These are phyloP conservation scores for Boletus semigastroideus DNA, from an alignment of 1,284 basidiomycete species.

Conservation along the genomic window DNA sequence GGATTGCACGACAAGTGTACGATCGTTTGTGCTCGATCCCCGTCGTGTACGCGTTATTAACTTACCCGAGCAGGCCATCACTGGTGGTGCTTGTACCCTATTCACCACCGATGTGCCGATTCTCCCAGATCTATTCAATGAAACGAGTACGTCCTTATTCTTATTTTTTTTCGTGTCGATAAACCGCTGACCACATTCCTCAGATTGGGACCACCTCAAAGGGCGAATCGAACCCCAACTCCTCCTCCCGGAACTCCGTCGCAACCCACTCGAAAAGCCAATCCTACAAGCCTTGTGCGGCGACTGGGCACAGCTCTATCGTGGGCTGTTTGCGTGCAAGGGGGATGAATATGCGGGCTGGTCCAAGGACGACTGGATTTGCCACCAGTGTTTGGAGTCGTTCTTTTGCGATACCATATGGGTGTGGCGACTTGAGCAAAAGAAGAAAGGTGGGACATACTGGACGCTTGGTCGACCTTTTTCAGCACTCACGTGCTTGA, in stretches of 20 bases:
- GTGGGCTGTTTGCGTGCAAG: conserved; percentile 3
- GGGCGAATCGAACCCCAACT: background rate
- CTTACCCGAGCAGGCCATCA: background rate
- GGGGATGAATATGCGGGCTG: background rate
- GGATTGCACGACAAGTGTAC: background rate
- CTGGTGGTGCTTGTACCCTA: background rate
- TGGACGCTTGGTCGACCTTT: background rate
- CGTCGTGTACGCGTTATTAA: background rate
- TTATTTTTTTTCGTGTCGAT: background rate
- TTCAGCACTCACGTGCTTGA: too few species aligned
- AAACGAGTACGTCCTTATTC: background rate
- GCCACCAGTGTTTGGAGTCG: background rate
- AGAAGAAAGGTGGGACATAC: background rate
- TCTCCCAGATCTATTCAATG: background rate
- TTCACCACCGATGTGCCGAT: background rate
- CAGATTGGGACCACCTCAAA: background rate
- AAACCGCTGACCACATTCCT: background rate
- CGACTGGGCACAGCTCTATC: conserved; percentile 3
- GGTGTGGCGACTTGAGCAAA: conserved; percentile 7
- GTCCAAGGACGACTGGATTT: conserved; percentile 4
- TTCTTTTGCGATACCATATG: conserved; percentile 5
- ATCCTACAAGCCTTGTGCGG: background rate
- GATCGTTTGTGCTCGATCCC: background rate
- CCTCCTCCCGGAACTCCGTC: background rate
- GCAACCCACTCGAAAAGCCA: background rate